A percentile compares a stretch with the other conserved stretches of the same genome.
phyloP scores from a whole-genome alignment of 2,329 filamentous ascomycete species.

The Blastomyces percursus region DNA sequence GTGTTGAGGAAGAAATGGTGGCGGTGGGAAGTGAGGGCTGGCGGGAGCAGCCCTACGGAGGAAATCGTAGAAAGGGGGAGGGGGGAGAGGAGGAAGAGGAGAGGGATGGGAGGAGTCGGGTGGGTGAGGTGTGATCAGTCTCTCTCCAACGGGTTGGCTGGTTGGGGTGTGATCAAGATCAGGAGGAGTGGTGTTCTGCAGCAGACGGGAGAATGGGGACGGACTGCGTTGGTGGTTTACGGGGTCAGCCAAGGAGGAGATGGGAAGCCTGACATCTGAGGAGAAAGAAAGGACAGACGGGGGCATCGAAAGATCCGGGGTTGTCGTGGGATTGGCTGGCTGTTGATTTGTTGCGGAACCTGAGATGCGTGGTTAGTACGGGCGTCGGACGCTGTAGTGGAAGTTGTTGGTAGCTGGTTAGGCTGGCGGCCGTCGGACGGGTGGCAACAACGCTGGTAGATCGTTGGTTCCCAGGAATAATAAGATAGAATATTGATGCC shows the following conservation, averaged over 20 bases:
- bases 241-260: not conserved
- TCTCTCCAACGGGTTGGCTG: not conserved
- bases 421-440: not conserved
- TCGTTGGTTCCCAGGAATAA: not conserved
- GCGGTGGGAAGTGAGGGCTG: conserved; percentile 57
- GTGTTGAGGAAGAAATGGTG: conserved; percentile 73
- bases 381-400: not conserved
- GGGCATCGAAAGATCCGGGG: not conserved
- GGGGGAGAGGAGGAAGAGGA: not conserved
- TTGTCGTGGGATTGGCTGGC: not conserved
- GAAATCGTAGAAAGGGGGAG: conserved; percentile 2
- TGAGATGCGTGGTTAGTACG: not conserved
- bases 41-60: conserved; percentile 54
- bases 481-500: too few relatives aligned
- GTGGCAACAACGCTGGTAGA: not conserved
- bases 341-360: not conserved
- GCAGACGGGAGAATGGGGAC: not conserved
- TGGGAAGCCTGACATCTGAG: not conserved
- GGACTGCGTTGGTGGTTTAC: not conserved
- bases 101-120: not conserved
- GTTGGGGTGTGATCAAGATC: conserved; percentile 1
- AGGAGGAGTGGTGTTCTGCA: not conserved
- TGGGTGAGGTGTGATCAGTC: not conserved
- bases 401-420: not conserved
- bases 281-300: not conserved